A percentile compares a stretch with the other conserved stretches of the same genome.
Evolutionary conservation across 1,284 basidiomycete species (phyloP).

Genomic region (Moesziomyces antarcticus): DNA sequence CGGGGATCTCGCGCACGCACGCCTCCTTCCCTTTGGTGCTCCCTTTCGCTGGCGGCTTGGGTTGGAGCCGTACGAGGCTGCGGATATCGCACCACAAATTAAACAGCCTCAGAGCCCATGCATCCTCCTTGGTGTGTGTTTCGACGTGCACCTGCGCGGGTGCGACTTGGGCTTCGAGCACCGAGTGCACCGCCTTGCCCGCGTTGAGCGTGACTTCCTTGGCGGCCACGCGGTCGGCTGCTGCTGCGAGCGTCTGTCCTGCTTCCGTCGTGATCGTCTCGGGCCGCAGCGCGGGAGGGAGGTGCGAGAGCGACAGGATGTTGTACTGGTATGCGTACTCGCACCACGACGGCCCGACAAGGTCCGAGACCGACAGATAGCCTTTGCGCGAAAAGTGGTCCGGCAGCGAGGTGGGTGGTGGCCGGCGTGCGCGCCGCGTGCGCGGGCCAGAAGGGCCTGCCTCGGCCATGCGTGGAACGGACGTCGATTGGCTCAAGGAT

Average conservation of each 20-base stretch:
- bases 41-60: conserved; percentile 2
- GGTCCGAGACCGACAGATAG: conserved; percentile 59
- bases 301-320: conserved; percentile 51
- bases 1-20: conserved; percentile 56
- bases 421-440: conserved; percentile 1
- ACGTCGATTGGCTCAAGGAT: background rate
- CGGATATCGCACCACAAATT: conserved; percentile 47
- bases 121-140: conserved; percentile 74
- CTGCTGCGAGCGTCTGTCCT: conserved; percentile 41
- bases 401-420: conserved; percentile 27
- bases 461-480: background rate
- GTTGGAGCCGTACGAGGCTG: conserved; percentile 8
- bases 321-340: conserved; percentile 60
- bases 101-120: conserved; percentile 77
- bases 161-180: conserved; percentile 79
- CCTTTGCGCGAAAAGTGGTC: conserved; percentile 46
- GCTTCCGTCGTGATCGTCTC: conserved; percentile 49
- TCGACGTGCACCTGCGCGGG: conserved; percentile 72
- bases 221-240: conserved; percentile 20
- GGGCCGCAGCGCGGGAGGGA: conserved; percentile 51
- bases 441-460: background rate
- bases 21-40: conserved; percentile 5
- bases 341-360: conserved; percentile 63
- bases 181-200: conserved; percentile 76
- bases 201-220: conserved; percentile 43